Percentiles rank a stretch among this genome's conserved stretches.
Evolutionary conservation across 2,329 filamentous ascomycete genomes (phyloP).

Genomic region (Phyllosticta citriasiana): DNA sequence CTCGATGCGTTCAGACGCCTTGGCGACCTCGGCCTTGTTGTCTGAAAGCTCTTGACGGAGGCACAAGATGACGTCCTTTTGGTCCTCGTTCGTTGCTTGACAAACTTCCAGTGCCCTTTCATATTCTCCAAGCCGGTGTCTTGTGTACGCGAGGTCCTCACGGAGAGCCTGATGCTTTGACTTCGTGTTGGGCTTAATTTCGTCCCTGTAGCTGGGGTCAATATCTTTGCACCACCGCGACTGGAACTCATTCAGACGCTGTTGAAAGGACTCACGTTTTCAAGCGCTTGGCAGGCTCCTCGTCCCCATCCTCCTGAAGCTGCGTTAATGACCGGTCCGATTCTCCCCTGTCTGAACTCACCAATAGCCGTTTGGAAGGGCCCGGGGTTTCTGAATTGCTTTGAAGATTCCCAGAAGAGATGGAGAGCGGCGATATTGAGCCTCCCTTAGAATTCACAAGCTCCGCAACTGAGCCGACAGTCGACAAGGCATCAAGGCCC

Average conservation of each 20-base stretch:
- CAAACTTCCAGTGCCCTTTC: conserved; percentile 17
- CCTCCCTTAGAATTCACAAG: neutral
- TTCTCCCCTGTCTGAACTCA: neutral
- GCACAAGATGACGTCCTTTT: neutral
- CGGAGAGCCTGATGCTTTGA: conserved; percentile 16
- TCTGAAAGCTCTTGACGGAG: neutral
- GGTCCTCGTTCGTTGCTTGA: conserved; percentile 1
- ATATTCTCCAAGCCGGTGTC: conserved; percentile 19
- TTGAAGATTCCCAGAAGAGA: neutral
- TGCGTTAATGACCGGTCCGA: conserved; percentile 11
- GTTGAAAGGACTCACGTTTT: conserved; percentile 15
- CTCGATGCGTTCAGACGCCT: conserved; percentile 12
- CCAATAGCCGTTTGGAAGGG: neutral
- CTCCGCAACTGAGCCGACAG: neutral
- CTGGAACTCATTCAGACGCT: neutral
- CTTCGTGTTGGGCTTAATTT: neutral
- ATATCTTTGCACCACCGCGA: neutral
- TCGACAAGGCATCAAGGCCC: neutral
- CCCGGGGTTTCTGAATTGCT: neutral
- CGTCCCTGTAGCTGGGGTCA: conserved; percentile 13
- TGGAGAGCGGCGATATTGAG: neutral
- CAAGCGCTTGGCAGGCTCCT: conserved; percentile 14
- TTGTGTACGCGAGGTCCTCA: conserved; percentile 14
- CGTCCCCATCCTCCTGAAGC: conserved; percentile 8
- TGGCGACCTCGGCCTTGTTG: neutral